Conservation (phyloP, 2,329 filamentous ascomycete genomes). For the Penicillium polonicum region DNA sequence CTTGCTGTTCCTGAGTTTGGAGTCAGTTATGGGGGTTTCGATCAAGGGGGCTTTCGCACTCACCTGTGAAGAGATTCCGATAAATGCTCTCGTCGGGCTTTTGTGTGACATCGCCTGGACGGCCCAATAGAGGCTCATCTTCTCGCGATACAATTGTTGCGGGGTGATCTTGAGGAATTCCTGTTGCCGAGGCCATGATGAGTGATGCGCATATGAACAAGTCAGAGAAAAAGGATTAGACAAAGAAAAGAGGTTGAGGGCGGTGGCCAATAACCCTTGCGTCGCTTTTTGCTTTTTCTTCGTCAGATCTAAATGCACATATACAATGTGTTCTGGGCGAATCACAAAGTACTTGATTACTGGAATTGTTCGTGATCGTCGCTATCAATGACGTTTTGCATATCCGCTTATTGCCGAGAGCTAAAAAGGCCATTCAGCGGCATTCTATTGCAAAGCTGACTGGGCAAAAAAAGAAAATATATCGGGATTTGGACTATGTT, state of each 20-base stretch:
- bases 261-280: background rate
- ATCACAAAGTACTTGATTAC: background rate
- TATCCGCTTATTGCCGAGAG: background rate
- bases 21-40: background rate
- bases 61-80: conserved; percentile 74
- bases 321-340: background rate
- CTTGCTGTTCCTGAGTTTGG: conserved; percentile 67
- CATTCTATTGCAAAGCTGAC: background rate
- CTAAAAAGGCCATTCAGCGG: background rate
- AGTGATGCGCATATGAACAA: background rate
- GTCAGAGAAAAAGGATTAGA: background rate
- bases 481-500: too few relatives aligned
- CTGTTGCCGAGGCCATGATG: conserved; percentile 67
- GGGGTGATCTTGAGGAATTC: conserved; percentile 57
- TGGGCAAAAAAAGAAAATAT: background rate
- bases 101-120: conserved; percentile 72
- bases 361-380: background rate
- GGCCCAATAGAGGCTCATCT: conserved; percentile 69
- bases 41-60: conserved; percentile 20
- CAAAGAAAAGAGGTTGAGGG: background rate
- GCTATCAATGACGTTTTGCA: conserved; percentile 4
- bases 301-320: too few relatives aligned
- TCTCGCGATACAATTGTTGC: conserved; percentile 49
- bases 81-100: conserved; percentile 61
- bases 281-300: background rate